Conservation (phyloP, 352 stramenopile species). For the Phytophthora chlamydospora region DNA sequence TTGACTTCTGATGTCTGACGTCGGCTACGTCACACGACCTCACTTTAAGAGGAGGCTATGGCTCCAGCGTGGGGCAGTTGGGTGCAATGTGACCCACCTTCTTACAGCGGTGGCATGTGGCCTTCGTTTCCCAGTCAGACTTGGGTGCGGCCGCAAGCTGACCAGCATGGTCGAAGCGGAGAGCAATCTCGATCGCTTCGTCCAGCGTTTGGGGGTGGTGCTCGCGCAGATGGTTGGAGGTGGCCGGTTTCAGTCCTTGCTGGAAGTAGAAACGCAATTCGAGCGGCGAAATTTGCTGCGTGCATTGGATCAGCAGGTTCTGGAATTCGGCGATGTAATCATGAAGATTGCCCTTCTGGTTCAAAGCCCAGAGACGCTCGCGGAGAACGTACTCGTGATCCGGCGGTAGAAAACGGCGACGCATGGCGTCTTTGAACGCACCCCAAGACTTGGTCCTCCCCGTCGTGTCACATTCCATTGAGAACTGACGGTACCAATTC, state of each 20-base stretch:
- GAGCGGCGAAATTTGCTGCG: slow-evolving; percentile 7
- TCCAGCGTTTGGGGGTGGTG: background rate
- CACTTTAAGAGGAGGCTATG: too few species aligned
- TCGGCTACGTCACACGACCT: too few species aligned
- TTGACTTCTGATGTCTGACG: background rate
- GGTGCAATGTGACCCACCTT: background rate
- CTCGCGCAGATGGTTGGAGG: background rate
- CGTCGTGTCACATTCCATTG: slow-evolving; percentile 2
- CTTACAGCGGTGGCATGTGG: background rate
- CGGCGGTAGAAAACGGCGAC: background rate
- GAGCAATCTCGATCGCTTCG: background rate
- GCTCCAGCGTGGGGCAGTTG: background rate
- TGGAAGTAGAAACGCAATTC: slow-evolving; percentile 14
- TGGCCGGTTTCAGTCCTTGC: slow-evolving; percentile 1
- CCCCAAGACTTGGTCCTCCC: background rate
- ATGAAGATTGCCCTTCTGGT: background rate
- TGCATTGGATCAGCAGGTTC: slow-evolving; percentile 5
- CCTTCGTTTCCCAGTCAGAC: slow-evolving; percentile 2
- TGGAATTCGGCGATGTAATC: slow-evolving; percentile 16
- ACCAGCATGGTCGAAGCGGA: background rate
- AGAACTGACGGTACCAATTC: slow-evolving; percentile 10
- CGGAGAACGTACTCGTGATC: background rate
- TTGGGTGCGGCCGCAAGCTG: background rate
- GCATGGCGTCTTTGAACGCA: background rate
- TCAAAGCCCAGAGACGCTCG: background rate